Conservation (phyloP, 164 flowering plant genomes). For the Liquidambar formosana region DNA sequence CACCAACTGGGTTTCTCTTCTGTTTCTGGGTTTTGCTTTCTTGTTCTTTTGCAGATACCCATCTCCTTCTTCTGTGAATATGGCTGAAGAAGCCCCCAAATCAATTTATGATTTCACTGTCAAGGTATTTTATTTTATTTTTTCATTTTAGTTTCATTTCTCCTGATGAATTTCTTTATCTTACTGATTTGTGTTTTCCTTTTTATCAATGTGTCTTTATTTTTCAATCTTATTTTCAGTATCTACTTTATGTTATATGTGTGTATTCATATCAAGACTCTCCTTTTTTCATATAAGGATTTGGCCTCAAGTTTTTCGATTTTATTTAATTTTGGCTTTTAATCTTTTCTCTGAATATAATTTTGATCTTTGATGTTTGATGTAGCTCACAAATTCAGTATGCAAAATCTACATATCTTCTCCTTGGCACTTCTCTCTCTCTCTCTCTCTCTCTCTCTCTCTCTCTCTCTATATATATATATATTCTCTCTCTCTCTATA, state of each 20-base stretch:
- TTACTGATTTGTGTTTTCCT: not conserved
- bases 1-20: conserved; percentile 21
- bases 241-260: not conserved
- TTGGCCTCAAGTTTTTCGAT: not conserved
- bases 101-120: conserved; percentile 54
- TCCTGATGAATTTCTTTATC: too few species aligned
- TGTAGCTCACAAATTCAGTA: not conserved
- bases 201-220: not conserved
- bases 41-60: conserved; percentile 20
- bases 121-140: conserved; percentile 31
- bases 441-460: too few species aligned
- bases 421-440: not conserved
- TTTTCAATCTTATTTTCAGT: not conserved
- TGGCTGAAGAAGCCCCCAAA: conserved; percentile 36
- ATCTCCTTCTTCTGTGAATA: conserved; percentile 1
- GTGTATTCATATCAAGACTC: too few species aligned
- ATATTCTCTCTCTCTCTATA: not conserved
- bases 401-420: not conserved
- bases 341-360: not conserved
- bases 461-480: not conserved
- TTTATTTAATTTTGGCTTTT: not conserved
- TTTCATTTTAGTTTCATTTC: not conserved
- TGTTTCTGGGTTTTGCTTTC: conserved; percentile 20
- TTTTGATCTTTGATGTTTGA: not conserved
- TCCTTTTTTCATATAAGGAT: too few species aligned